Base-by-base conservation (phyloP, 805 yeast genomes). In the Kodamaea fukazawae region DNA sequence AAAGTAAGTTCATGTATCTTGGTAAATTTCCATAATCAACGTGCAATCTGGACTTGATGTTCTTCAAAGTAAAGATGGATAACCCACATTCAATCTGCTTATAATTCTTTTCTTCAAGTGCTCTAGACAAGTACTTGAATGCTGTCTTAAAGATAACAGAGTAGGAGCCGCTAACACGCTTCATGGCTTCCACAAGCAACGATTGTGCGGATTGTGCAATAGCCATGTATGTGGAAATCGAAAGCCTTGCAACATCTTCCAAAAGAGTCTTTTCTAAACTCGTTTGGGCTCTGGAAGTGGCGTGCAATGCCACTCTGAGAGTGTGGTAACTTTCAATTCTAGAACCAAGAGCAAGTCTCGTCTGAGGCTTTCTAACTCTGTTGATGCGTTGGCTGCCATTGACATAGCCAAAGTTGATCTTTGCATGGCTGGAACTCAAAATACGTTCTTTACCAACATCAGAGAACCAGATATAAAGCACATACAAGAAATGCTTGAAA, bases 361-460 rank as follows among this genome's bases (percentile, higher is more conserved):
- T 89, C 47, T 71, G 83, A 2, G 89, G 86, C 43, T 83, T 80
- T 4, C 78, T 64, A 14, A 78, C 58, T 32, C 85, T 79, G 4
- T 83, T 75, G 4, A 86, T 63, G n/a, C 76, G 68, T 52, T 84
- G 90, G 7, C 79, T 66, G 28, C 74, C 72, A 32, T 75, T 75
- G 39, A 83, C 67, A 51, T 75, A 79, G 0, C 72, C 68, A 43
- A 79, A 76, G 34, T 78, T 77, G 25, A 82, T 67, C 27, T 66
- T 64, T 4, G 81, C 75, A 32, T 79, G 81, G 42, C 79, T 76
- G 3, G 73, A 64, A 30, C 73, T 80, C 36, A 81, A 72, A 1
- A 82, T 60, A 9, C 83, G 65, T 48, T 86, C 95, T 40, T 77
- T 73, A 2, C 96, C 95, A 17, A 83, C 83, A 54, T 88, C 93